Evolutionary conservation across 352 stramenopile species (phyloP).

Genomic region (Globisporangium heterothallicum): DNA sequence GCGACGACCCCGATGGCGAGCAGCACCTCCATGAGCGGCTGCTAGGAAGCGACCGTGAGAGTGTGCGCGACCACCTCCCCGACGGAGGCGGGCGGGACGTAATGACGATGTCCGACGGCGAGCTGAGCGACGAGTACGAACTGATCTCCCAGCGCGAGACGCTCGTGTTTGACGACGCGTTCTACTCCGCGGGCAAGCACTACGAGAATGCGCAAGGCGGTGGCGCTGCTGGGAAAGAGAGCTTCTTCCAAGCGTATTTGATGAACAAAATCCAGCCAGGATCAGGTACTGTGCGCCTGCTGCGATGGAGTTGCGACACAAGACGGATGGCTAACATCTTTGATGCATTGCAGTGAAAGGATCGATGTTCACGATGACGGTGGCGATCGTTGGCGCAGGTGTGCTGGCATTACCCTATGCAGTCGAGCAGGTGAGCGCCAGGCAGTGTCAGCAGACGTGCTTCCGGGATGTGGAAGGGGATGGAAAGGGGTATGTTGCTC

Average conservation of each 20-base stretch:
- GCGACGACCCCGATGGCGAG: slow-evolving; percentile 19
- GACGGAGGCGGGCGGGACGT: slow-evolving; percentile 1
- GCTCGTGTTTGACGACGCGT: slow-evolving; percentile 70
- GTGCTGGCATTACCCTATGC: slow-evolving; percentile 79
- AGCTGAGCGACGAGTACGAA: slow-evolving; percentile 51
- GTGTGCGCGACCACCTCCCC: slow-evolving; percentile 3
- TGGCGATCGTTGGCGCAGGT: slow-evolving; percentile 80
- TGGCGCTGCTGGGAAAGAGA: slow-evolving; percentile 13
- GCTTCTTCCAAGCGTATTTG: slow-evolving; percentile 70
- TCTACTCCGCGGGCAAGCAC: slow-evolving; percentile 31
- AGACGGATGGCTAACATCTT: no score
- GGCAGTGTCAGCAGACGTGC: no score
- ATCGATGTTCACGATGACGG: slow-evolving; percentile 89
- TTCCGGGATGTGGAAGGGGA: no score
- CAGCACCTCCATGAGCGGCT: slow-evolving; percentile 15
- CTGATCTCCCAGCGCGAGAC: slow-evolving; percentile 72
- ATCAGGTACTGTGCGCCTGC: slow-evolving; percentile 36
- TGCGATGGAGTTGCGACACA: not conserved
- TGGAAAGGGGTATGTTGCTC: no score
- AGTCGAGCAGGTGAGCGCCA: slow-evolving; percentile 64
- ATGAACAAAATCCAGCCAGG: slow-evolving; percentile 81
- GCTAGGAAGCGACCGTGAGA: slow-evolving; percentile 12
- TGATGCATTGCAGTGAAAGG: slow-evolving; percentile 59
- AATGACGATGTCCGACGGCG: slow-evolving; percentile 16
- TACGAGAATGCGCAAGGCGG: slow-evolving; percentile 3